Percentiles rank a stretch among this genome's conserved stretches.
phyloP scores from a whole-genome alignment of 306 rosid genomes.

The Fagus sylvatica region DNA sequence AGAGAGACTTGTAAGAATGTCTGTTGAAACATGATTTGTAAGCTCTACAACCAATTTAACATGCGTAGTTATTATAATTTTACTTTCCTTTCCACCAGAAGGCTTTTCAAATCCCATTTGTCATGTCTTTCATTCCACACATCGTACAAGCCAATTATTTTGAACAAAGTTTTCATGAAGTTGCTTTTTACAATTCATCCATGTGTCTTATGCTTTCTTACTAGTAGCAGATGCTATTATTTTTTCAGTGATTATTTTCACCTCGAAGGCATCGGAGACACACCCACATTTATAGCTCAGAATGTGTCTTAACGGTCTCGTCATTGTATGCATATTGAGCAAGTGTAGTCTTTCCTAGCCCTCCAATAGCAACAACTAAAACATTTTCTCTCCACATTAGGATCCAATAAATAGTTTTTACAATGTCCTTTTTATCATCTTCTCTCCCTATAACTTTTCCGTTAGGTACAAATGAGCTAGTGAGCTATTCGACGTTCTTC shows the following conservation, averaged over 20 bases:
- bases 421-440: constrained; percentile 5
- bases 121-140: constrained; percentile 35
- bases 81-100: constrained; percentile 31
- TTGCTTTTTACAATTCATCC: too few species aligned
- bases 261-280: too few species aligned
- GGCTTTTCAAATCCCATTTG: constrained; percentile 26
- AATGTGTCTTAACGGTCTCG: constrained; percentile 1
- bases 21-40: neutral
- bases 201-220: constrained; percentile 1
- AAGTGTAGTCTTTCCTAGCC: constrained; percentile 50
- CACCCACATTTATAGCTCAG: too few species aligned
- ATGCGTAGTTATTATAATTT: too few species aligned
- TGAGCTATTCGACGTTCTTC: too few species aligned
- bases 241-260: constrained; percentile 30
- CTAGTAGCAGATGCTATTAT: too few species aligned
- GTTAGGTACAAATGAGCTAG: too few species aligned
- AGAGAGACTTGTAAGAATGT: constrained; percentile 20
- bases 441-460: constrained; percentile 39
- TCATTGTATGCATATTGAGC: constrained; percentile 41
- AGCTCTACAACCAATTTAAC: constrained; percentile 19
- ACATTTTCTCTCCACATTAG: constrained; percentile 14
- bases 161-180: constrained; percentile 23
- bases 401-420: constrained; percentile 6
- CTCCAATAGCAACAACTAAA: constrained; percentile 48
- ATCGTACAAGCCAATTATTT: constrained; percentile 41